A percentile compares a stretch with the other conserved stretches of the same genome.
Evolutionary conservation across 1,284 basidiomycete species (phyloP).

Genomic region (Leccinum brunneo-olivaceum): DNA sequence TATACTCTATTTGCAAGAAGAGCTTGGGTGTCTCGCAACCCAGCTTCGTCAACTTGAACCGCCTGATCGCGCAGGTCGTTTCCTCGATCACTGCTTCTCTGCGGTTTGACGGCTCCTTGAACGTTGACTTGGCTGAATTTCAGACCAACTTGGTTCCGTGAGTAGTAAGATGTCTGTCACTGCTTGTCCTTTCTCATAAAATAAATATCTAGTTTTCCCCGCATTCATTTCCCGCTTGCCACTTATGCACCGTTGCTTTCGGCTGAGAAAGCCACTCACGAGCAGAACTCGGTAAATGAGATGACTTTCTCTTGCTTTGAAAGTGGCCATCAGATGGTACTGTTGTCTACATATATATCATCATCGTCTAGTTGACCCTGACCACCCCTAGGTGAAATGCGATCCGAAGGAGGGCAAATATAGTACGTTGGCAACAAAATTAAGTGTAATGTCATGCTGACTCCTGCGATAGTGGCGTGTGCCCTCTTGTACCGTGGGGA

Average conservation of each 20-base stretch:
- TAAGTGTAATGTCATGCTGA: not conserved
- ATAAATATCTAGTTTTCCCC: constrained; percentile 65
- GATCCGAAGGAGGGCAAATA: constrained; percentile 96
- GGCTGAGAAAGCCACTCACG: constrained; percentile 82
- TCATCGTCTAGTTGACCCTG: constrained; percentile 6
- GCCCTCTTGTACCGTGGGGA: constrained; percentile 91
- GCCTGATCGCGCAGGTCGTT: constrained; percentile 96
- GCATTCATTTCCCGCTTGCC: constrained; percentile 97
- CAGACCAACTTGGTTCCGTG: constrained; percentile 96
- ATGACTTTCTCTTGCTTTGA: constrained; percentile 99
- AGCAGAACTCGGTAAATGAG: constrained; percentile 96
- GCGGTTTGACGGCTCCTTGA: constrained; percentile 95
- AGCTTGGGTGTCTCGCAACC: constrained; percentile 85
- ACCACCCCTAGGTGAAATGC: constrained; percentile 66
- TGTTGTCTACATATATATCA: not conserved
- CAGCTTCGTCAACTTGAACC: constrained; percentile 92
- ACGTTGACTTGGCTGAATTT: constrained; percentile 98
- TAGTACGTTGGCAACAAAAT: constrained; percentile 48
- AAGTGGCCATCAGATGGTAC: constrained; percentile 93
- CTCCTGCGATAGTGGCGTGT: constrained; percentile 63
- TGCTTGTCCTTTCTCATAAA: constrained; percentile 3
- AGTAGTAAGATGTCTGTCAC: constrained; percentile 29
- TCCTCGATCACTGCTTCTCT: constrained; percentile 97
- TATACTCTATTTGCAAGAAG: constrained; percentile 99
- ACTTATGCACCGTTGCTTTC: constrained; percentile 95